These are phyloP conservation scores for Talaromyces sp. DNA, from an alignment of 2,329 filamentous ascomycete genomes.

Conservation along the genomic window DNA sequence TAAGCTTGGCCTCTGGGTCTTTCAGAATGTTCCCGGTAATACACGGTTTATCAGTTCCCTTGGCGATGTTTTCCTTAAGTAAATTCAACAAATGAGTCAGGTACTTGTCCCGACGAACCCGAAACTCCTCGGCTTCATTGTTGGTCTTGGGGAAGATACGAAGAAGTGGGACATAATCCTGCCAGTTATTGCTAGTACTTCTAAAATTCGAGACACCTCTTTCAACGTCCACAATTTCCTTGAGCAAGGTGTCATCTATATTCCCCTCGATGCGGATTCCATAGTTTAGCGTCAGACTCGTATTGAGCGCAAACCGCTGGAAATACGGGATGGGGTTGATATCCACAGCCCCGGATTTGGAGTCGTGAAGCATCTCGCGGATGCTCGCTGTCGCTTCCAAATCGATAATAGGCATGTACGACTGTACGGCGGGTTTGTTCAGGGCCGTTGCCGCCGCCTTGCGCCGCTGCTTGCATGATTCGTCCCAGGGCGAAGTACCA, in stretches of 20 bases:
- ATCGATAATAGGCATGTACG: conserved; percentile 78
- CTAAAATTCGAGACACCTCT: conserved; percentile 70
- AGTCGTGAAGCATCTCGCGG: conserved; percentile 64
- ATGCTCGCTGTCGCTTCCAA: conserved; percentile 68
- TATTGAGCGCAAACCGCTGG: conserved; percentile 71
- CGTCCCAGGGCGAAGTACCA: conserved; percentile 78
- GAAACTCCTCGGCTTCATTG: conserved; percentile 58
- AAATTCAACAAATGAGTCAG: conserved; percentile 55
- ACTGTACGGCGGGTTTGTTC: conserved; percentile 68
- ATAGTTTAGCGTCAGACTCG: conserved; percentile 72
- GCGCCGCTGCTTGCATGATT: conserved; percentile 69
- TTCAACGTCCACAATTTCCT: conserved; percentile 72
- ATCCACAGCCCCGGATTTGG: conserved; percentile 55
- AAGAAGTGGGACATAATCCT: conserved; percentile 75
- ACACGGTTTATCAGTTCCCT: conserved; percentile 62
- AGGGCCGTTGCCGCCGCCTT: conserved; percentile 75
- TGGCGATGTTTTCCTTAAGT: conserved; percentile 56
- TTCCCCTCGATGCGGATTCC: conserved; percentile 69
- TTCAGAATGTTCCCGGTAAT: conserved; percentile 68
- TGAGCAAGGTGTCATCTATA: conserved; percentile 60
- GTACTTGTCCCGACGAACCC: conserved; percentile 63
- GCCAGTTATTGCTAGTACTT: conserved; percentile 76
- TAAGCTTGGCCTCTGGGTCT: conserved; percentile 63
- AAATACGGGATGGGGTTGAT: conserved; percentile 70
- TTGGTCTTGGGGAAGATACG: conserved; percentile 60